These are phyloP conservation scores for Fusarium torreyae DNA, from an alignment of 2,329 filamentous ascomycete species.

Conservation along the genomic window DNA sequence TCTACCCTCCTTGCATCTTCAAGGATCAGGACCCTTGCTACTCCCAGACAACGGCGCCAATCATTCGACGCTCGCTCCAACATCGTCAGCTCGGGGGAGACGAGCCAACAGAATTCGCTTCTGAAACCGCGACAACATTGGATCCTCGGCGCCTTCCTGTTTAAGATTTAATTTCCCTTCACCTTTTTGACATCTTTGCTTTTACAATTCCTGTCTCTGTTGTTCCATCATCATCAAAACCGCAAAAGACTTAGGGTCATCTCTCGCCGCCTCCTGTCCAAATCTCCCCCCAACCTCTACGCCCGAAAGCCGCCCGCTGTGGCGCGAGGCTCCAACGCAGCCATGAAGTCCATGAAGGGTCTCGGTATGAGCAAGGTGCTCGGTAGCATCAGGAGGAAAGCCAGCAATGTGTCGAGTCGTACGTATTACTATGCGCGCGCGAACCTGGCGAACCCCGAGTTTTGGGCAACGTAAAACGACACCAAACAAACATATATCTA, in stretches of 20 bases:
- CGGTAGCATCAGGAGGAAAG: conserved; percentile 67
- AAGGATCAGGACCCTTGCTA: conserved; percentile 44
- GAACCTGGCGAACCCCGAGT: neutral
- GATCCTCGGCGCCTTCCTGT: conserved; percentile 34
- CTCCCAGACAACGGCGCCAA: conserved; percentile 48
- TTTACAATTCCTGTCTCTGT: conserved; percentile 6
- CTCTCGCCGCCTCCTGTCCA: conserved; percentile 27
- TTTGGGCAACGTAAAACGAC: conserved; percentile 15
- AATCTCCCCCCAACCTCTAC: conserved; percentile 11
- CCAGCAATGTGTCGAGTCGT: conserved; percentile 51
- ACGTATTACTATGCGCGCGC: conserved; percentile 29
- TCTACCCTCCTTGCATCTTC: conserved; percentile 12
- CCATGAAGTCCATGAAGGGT: conserved; percentile 65
- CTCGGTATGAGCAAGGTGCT: conserved; percentile 71
- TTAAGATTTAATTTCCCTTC: conserved; percentile 33
- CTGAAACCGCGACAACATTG: conserved; percentile 41
- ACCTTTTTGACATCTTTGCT: conserved; percentile 14
- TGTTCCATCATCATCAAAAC: conserved; percentile 4
- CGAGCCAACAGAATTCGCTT: conserved; percentile 28
- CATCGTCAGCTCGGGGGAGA: conserved; percentile 34
- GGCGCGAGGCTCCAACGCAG: conserved; percentile 44
- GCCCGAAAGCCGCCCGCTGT: conserved; percentile 35
- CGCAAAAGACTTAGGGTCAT: neutral
- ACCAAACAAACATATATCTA: conserved; percentile 5
- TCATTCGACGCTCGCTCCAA: conserved; percentile 41